Evolutionary conservation across 2,329 filamentous ascomycete genomes (phyloP).

Genomic region (Diplodia seriata): DNA sequence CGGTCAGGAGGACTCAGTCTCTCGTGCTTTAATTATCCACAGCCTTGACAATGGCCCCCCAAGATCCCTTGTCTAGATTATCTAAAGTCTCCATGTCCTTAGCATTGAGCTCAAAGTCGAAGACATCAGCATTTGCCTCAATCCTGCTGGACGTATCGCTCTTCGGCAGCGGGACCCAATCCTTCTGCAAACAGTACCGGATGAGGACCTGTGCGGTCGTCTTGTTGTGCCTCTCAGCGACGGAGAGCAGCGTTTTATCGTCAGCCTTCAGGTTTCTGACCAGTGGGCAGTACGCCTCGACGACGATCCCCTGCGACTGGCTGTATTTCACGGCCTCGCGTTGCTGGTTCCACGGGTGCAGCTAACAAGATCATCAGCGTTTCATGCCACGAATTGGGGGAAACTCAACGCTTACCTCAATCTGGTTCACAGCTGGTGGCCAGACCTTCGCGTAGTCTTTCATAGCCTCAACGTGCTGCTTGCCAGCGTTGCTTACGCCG

Average conservation of each 20-base stretch:
- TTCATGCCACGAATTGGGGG: too few relatives aligned
- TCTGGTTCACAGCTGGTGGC: slow-evolving; percentile 77
- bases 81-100: slow-evolving; percentile 47
- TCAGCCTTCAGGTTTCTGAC: slow-evolving; percentile 75
- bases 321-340: slow-evolving; percentile 65
- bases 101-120: slow-evolving; percentile 45
- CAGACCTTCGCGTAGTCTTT: slow-evolving; percentile 68
- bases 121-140: slow-evolving; percentile 46
- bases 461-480: slow-evolving; percentile 72
- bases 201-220: slow-evolving; percentile 78
- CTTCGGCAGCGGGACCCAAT: slow-evolving; percentile 49
- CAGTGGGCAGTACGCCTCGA: slow-evolving; percentile 71
- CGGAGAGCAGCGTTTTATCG: slow-evolving; percentile 67
- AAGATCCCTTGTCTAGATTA: slow-evolving; percentile 43
- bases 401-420: slow-evolving; percentile 62
- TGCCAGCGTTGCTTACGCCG: slow-evolving; percentile 75
- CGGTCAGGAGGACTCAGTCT: background rate
- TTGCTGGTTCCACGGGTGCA: slow-evolving; percentile 76
- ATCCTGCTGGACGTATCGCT: slow-evolving; percentile 48
- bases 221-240: slow-evolving; percentile 76
- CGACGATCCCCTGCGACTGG: slow-evolving; percentile 63
- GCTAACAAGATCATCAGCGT: slow-evolving; percentile 49
- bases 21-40: slow-evolving; percentile 35
- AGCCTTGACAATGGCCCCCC: slow-evolving; percentile 47
- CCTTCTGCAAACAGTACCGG: slow-evolving; percentile 83